Percentiles rank a stretch among this genome's conserved stretches.
phyloP scores from a whole-genome alignment of 768 basidiomycete species.

The Mycena epipterygia region DNA sequence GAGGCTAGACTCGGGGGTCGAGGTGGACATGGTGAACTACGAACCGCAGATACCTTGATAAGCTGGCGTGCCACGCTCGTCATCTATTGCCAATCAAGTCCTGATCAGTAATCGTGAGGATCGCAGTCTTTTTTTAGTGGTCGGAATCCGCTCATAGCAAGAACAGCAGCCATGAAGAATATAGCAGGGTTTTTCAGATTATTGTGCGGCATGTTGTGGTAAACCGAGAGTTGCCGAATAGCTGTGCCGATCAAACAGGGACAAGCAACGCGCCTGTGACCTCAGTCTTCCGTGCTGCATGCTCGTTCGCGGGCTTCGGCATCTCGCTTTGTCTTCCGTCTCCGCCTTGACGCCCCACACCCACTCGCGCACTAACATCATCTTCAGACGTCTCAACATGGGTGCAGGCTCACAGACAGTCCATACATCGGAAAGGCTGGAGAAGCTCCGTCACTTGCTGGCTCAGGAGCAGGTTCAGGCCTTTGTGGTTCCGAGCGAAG shows the following conservation, averaged over 20 bases:
- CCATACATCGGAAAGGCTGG: slow-evolving; percentile 63
- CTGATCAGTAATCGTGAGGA: too few relatives aligned
- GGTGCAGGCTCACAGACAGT: slow-evolving; percentile 48
- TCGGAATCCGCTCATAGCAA: too few relatives aligned
- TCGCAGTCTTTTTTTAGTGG: too few relatives aligned
- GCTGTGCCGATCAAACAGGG: too few relatives aligned
- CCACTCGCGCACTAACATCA: background rate
- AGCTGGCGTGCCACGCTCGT: background rate
- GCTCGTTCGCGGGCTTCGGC: slow-evolving; percentile 29
- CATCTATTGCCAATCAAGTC: background rate
- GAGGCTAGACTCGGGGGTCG: slow-evolving; percentile 2
- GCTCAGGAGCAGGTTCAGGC: slow-evolving; percentile 66
- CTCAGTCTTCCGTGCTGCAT: slow-evolving; percentile 10
- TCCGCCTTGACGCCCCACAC: slow-evolving; percentile 1
- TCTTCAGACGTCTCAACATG: slow-evolving; percentile 32
- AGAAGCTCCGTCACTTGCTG: slow-evolving; percentile 59
- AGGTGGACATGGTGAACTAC: slow-evolving; percentile 9
- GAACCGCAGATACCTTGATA: background rate
- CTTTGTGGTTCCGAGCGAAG: slow-evolving; percentile 90
- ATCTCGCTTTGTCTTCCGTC: slow-evolving; percentile 11
- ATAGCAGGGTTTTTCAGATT: too few relatives aligned
- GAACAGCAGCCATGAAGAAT: too few relatives aligned
- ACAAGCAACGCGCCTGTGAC: slow-evolving; percentile 15
- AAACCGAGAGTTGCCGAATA: background rate
- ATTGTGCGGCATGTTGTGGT: too few relatives aligned